Evolutionary conservation across 352 stramenopile species (phyloP).

Genomic region (Phytophthora capsici): DNA sequence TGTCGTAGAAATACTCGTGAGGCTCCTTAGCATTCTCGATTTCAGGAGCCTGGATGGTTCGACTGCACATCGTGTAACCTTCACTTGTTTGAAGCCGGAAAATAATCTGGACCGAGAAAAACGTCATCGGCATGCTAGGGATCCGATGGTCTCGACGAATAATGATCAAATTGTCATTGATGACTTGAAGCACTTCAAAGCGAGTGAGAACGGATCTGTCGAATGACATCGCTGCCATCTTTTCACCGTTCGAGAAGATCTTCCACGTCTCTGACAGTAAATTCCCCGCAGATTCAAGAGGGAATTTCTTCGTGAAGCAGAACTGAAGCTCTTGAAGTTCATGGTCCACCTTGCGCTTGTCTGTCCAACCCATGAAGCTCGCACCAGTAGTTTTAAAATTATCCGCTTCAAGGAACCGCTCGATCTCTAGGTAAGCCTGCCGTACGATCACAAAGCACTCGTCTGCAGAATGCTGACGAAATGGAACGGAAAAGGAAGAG

Average conservation of each 20-base stretch:
- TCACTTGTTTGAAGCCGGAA: slow-evolving; percentile 59
- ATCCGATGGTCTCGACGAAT: slow-evolving; percentile 59
- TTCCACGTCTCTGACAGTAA: slow-evolving; percentile 47
- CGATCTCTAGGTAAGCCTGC: slow-evolving; percentile 54
- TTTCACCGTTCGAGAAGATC: slow-evolving; percentile 42
- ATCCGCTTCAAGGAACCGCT: slow-evolving; percentile 30
- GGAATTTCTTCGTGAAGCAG: slow-evolving; percentile 45
- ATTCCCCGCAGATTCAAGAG: slow-evolving; percentile 31
- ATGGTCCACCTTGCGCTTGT: slow-evolving; percentile 47
- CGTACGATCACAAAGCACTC: slow-evolving; percentile 52
- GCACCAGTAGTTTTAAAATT: slow-evolving; percentile 38
- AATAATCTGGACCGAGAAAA: slow-evolving; percentile 59
- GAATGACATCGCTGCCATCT: slow-evolving; percentile 50
- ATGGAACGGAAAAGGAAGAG: slow-evolving; percentile 43
- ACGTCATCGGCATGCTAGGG: slow-evolving; percentile 45
- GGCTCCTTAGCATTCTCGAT: slow-evolving; percentile 48
- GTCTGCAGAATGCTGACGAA: slow-evolving; percentile 19
- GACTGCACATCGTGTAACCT: slow-evolving; percentile 60
- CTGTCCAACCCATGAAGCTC: slow-evolving; percentile 57
- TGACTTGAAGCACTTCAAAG: slow-evolving; percentile 52
- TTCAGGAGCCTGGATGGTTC: slow-evolving; percentile 54
- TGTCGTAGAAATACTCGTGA: slow-evolving; percentile 63
- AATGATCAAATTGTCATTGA: slow-evolving; percentile 61
- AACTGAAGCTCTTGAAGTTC: slow-evolving; percentile 39
- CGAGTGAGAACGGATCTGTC: slow-evolving; percentile 49